A percentile compares a stretch with the other conserved stretches of the same genome.
phyloP scores from a whole-genome alignment of 2,329 filamentous ascomycete genomes.

The Volutella citrinella region DNA sequence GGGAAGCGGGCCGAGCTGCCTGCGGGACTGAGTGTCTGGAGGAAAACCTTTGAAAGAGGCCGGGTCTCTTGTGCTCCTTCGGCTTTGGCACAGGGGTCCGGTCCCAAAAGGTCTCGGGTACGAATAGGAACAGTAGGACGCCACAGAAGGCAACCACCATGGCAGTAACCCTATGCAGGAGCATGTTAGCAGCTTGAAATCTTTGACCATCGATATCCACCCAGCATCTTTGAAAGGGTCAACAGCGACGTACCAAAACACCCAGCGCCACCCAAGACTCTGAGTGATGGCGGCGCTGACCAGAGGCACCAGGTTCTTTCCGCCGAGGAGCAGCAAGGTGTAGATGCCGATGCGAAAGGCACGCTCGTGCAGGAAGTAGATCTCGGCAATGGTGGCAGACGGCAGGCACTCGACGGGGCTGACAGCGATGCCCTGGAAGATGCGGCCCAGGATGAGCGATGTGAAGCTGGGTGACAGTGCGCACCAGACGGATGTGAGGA shows the following conservation, averaged over 20 bases:
- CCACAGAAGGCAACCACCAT: slow-evolving; percentile 73
- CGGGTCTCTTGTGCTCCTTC: slow-evolving; percentile 36
- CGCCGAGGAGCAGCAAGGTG: slow-evolving; percentile 80
- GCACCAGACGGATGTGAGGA: slow-evolving; percentile 77
- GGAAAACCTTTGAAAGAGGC: slow-evolving; percentile 47
- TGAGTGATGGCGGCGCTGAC: slow-evolving; percentile 84
- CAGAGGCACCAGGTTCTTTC: slow-evolving; percentile 86
- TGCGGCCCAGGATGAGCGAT: slow-evolving; percentile 75
- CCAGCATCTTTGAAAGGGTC: too few species aligned
- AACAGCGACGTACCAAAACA: slow-evolving; percentile 78
- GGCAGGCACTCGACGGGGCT: slow-evolving; percentile 91
- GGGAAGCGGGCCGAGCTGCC: too few species aligned
- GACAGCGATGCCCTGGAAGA: slow-evolving; percentile 85
- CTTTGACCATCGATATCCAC: too few species aligned
- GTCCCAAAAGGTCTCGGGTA: slow-evolving; percentile 96
- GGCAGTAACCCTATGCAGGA: slow-evolving; percentile 70
- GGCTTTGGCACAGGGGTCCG: slow-evolving; percentile 65
- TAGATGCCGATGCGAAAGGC: slow-evolving; percentile 94
- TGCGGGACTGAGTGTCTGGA: slow-evolving; percentile 34
- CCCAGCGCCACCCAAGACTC: slow-evolving; percentile 80
- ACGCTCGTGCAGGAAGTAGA: slow-evolving; percentile 92
- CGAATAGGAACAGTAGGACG: slow-evolving; percentile 78
- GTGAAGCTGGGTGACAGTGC: slow-evolving; percentile 77
- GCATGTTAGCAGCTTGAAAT: too few species aligned
- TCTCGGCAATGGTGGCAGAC: slow-evolving; percentile 91